Evolutionary conservation across 352 stramenopile genomes (phyloP).

Genomic region (Hyaloperonospora brassicae): DNA sequence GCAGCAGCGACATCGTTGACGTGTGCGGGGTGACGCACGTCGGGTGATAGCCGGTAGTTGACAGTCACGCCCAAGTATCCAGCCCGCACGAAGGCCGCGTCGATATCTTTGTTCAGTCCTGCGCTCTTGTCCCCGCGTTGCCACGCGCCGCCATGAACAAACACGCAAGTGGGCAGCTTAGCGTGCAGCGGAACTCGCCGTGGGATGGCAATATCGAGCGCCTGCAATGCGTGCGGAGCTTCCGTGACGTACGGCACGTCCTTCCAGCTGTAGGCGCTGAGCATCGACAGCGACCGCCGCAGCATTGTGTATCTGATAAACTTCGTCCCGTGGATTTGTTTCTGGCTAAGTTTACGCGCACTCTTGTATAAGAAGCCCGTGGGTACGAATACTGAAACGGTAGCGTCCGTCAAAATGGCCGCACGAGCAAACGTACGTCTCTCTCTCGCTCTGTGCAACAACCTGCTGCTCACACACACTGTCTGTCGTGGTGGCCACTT

Average conservation of each 20-base stretch:
- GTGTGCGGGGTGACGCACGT: slow-evolving; percentile 67
- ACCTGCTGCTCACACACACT: not conserved
- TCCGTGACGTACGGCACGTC: slow-evolving; percentile 49
- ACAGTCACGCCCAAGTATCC: slow-evolving; percentile 56
- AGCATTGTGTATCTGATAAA: slow-evolving; percentile 11
- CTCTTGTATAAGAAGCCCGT: not conserved
- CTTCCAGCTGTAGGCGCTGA: slow-evolving; percentile 49
- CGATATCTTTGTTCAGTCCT: slow-evolving; percentile 53
- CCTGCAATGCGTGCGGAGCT: slow-evolving; percentile 37
- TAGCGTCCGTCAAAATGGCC: slow-evolving; percentile 10
- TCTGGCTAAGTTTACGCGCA: not conserved
- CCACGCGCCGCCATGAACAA: slow-evolving; percentile 80
- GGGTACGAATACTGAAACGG: no score
- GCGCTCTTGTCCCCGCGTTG: slow-evolving; percentile 75
- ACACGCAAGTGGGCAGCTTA: slow-evolving; percentile 62
- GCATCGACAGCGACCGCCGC: slow-evolving; percentile 25
- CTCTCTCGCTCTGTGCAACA: not conserved
- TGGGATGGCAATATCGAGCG: slow-evolving; percentile 63
- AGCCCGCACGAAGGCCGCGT: slow-evolving; percentile 43
- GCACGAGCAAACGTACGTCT: slow-evolving; percentile 23
- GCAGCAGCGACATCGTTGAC: slow-evolving; percentile 51
- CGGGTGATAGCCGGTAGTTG: slow-evolving; percentile 77
- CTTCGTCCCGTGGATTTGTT: slow-evolving; percentile 1
- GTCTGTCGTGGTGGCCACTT: not conserved
- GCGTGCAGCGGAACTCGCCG: slow-evolving; percentile 14